These are phyloP conservation scores for Lactarius sanguifluus DNA, from an alignment of 768 basidiomycete species.

Conservation along the genomic window DNA sequence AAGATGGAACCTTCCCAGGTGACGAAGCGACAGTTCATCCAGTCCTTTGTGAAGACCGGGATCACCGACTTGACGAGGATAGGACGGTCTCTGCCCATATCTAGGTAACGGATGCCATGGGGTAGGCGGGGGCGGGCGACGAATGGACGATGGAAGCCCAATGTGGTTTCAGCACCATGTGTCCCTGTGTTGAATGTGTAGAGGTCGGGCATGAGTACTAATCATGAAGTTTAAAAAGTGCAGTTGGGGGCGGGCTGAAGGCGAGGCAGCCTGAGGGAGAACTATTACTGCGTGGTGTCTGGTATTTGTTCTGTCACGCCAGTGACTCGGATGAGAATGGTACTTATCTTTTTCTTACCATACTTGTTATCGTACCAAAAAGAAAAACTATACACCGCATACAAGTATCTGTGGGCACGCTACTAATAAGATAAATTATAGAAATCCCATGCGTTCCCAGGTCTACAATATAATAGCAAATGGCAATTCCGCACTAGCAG, in stretches of 20 bases:
- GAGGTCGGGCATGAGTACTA: not conserved
- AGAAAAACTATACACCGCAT: no score
- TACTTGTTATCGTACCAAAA: no score
- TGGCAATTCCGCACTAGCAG: no score
- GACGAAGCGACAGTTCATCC: not conserved
- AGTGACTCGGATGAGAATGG: no score
- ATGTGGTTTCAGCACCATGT: not conserved
- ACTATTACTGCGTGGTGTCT: no score
- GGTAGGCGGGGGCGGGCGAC: not conserved
- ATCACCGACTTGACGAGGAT: not conserved
- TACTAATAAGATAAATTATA: no score
- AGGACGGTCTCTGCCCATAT: not conserved
- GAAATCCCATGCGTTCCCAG: no score
- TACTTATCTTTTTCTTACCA: no score
- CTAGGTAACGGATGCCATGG: not conserved
- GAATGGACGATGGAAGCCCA: not conserved
- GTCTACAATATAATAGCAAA: no score
- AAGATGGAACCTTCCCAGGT: not conserved
- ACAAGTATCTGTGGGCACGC: no score
- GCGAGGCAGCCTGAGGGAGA: not conserved
- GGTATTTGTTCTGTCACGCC: no score
- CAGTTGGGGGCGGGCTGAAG: not conserved
- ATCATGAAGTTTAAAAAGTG: not conserved
- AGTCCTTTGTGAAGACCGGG: not conserved
- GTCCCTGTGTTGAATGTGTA: not conserved